These are phyloP conservation scores for Debaryomycetaceae sp. DNA, from an alignment of 1,139 yeast species.

Conservation along the genomic window DNA sequence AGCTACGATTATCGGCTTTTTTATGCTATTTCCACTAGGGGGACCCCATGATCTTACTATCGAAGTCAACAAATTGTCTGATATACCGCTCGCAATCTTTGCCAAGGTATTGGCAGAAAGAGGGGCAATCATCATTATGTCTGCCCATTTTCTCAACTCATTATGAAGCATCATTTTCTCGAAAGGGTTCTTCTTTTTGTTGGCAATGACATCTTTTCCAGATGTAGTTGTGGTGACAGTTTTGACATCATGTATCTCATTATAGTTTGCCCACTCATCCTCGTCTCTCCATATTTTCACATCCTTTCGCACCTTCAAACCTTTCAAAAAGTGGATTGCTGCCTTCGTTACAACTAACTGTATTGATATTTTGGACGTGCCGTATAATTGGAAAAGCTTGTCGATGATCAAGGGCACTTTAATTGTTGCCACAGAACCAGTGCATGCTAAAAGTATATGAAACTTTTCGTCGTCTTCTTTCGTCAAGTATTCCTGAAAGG, in stretches of 20 bases:
- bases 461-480: constrained; percentile 77
- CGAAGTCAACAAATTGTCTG: constrained; percentile 83
- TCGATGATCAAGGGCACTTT: constrained; percentile 86
- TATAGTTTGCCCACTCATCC: constrained; percentile 78
- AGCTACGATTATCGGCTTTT: constrained; percentile 80
- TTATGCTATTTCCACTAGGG: constrained; percentile 19
- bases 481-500: constrained; percentile 66
- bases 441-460: constrained; percentile 85
- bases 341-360: constrained; percentile 83
- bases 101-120: constrained; percentile 91
- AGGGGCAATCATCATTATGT: constrained; percentile 86
- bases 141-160: constrained; percentile 94
- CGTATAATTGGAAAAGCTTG: constrained; percentile 72
- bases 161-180: constrained; percentile 68
- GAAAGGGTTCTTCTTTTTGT: constrained; percentile 33
- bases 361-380: constrained; percentile 66
- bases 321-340: constrained; percentile 79
- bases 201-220: background rate
- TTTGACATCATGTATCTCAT: constrained; percentile 24
- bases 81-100: constrained; percentile 83
- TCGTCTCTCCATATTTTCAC: constrained; percentile 92
- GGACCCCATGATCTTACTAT: constrained; percentile 93
- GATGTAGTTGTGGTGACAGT: constrained; percentile 13
- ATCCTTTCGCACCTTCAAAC: constrained; percentile 72
- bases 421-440: constrained; percentile 96